A percentile compares a stretch with the other conserved stretches of the same genome.
Evolutionary conservation across 2,329 filamentous ascomycete genomes (phyloP).

Genomic region (Tympanopsis confertula): DNA sequence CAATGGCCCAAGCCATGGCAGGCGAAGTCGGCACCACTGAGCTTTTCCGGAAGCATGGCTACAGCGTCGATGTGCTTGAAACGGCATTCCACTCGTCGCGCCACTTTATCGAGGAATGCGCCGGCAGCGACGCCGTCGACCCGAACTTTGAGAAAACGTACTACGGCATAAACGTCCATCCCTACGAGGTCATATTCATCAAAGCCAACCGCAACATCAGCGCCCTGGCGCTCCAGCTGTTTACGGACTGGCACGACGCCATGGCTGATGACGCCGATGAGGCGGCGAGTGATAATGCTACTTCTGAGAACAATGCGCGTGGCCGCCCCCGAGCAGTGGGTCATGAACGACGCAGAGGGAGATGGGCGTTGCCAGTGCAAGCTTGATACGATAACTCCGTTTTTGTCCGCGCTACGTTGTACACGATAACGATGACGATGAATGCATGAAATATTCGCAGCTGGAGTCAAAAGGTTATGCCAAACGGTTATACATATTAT

Average conservation of each 20-base stretch:
- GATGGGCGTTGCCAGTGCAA: too few species aligned
- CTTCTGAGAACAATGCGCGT: neutral
- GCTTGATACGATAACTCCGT: too few species aligned
- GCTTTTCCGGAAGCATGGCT: slow-evolving; percentile 15
- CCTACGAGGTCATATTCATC: slow-evolving; percentile 24
- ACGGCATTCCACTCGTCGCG: slow-evolving; percentile 12
- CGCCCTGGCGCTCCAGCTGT: slow-evolving; percentile 9
- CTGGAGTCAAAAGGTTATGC: too few species aligned
- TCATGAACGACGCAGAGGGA: too few species aligned
- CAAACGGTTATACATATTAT: too few species aligned
- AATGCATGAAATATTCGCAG: too few species aligned
- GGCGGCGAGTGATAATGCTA: neutral
- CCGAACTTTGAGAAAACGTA: slow-evolving; percentile 14
- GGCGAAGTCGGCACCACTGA: slow-evolving; percentile 18
- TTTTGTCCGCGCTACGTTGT: too few species aligned
- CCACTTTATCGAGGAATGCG: slow-evolving; percentile 11
- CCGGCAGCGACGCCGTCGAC: slow-evolving; percentile 10
- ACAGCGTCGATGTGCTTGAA: slow-evolving; percentile 20
- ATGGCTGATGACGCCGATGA: neutral
- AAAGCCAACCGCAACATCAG: slow-evolving; percentile 20
- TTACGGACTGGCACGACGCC: slow-evolving; percentile 16
- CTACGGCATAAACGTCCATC: slow-evolving; percentile 20
- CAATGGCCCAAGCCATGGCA: slow-evolving; percentile 12
- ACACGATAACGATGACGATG: too few species aligned
- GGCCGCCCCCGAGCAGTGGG: too few species aligned